Evolutionary conservation across 2,329 filamentous ascomycete genomes (phyloP).

Genomic region (Fusarium sambucinum): DNA sequence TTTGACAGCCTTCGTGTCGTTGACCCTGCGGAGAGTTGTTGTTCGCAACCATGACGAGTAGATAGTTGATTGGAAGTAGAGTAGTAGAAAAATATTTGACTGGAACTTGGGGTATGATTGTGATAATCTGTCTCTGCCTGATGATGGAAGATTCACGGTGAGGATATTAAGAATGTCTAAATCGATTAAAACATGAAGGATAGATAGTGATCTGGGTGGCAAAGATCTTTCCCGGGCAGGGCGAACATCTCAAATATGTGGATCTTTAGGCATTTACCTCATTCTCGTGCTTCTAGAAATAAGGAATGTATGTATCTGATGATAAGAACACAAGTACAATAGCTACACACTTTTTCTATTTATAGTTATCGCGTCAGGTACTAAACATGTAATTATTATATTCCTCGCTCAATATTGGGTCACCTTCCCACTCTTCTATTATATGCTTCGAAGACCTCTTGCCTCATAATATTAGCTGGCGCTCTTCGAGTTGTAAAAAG

Average conservation of each 20-base stretch:
- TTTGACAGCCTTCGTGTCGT: accelerated
- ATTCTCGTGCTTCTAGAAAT: neutral
- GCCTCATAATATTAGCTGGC: neutral
- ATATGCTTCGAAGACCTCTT: constrained; percentile 1
- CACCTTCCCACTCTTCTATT: neutral
- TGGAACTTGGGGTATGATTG: neutral
- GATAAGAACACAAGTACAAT: accelerated
- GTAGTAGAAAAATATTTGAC: accelerated
- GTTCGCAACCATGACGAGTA: neutral
- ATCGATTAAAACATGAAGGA: neutral
- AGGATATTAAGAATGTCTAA: neutral
- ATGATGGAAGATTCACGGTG: no score
- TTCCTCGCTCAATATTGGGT: no score
- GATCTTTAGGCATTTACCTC: neutral
- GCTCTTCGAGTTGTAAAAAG: constrained; percentile 13
- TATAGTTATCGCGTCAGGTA: neutral
- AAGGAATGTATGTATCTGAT: accelerated
- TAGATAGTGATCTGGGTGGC: neutral
- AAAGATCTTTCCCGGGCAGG: constrained; percentile 15
- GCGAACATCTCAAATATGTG: neutral
- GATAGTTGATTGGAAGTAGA: accelerated
- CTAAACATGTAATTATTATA: neutral
- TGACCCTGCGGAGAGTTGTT: accelerated
- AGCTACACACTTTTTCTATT: neutral
- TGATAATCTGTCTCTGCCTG: neutral